A percentile compares a stretch with the other conserved stretches of the same genome.
Evolutionary conservation across 345 rosid species (phyloP).

Genomic region (Tarenaya hassleriana): DNA sequence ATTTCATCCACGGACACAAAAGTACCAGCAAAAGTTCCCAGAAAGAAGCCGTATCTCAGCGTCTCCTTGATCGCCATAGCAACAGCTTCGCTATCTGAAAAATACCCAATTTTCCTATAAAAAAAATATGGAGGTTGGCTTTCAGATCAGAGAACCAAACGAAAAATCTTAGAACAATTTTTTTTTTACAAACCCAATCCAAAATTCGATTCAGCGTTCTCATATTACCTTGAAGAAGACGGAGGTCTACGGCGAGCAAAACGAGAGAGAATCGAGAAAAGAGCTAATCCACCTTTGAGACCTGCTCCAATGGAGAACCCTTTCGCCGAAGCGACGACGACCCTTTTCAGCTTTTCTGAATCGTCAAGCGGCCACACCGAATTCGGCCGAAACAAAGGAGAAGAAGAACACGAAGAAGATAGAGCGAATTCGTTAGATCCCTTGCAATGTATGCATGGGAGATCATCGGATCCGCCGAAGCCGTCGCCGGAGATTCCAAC

Average conservation of each 20-base stretch:
- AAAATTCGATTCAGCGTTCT: background rate
- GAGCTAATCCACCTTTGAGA: conserved; percentile 81
- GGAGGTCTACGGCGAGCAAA: conserved; percentile 53
- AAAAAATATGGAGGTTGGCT: background rate
- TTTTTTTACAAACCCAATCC: no score
- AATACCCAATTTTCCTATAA: conserved; percentile 51
- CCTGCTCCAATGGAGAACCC: conserved; percentile 96
- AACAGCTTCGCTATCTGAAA: conserved; percentile 61
- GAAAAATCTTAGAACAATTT: background rate
- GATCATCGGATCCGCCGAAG: conserved; percentile 13
- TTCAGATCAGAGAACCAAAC: background rate
- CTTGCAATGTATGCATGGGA: conserved; percentile 35
- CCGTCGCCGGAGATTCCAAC: conserved; percentile 23
- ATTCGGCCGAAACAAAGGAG: conserved; percentile 24
- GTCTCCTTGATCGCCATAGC: conserved; percentile 73
- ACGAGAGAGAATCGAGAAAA: conserved; percentile 69
- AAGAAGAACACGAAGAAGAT: conserved; percentile 26
- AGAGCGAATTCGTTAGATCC: conserved; percentile 28
- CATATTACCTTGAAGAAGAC: conserved; percentile 32
- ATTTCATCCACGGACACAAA: conserved; percentile 79
- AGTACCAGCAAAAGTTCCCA: conserved; percentile 88
- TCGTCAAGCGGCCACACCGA: conserved; percentile 33
- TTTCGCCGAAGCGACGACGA: conserved; percentile 55
- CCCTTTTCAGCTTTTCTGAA: conserved; percentile 64
- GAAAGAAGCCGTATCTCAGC: conserved; percentile 77